phyloP scores from a whole-genome alignment of 176 grass and related monocot species.

The Miscanthus lutarioriparius region DNA sequence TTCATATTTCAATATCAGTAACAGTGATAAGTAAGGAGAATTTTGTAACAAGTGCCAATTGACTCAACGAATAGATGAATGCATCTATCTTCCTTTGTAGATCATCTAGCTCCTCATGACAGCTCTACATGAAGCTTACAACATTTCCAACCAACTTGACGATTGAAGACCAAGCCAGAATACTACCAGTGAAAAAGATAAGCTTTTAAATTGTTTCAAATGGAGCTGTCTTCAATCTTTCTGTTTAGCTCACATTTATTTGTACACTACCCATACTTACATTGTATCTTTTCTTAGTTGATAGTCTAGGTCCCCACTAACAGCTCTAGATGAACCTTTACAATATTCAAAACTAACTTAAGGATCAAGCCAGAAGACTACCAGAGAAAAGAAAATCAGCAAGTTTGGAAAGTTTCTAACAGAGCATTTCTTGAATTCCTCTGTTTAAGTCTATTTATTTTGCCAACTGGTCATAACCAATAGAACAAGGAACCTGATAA shows the following conservation, averaged over 20 bases:
- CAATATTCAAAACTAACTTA: not conserved
- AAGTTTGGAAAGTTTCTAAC: not conserved
- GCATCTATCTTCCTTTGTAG: not conserved
- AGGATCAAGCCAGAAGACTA: not conserved
- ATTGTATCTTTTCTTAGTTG: too few species aligned
- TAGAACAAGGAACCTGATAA: not conserved
- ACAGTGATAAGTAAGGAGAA: not conserved
- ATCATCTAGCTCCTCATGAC: not conserved
- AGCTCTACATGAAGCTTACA: not conserved
- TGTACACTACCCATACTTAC: not conserved
- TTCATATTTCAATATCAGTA: not conserved
- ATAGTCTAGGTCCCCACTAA: too few species aligned
- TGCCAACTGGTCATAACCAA: not conserved
- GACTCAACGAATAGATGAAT: not conserved
- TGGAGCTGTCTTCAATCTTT: not conserved
- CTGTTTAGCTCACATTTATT: not conserved
- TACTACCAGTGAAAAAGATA: not conserved
- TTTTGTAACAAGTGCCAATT: not conserved
- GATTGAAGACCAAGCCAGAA: not conserved
- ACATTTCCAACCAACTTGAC: not conserved
- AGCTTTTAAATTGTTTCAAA: not conserved
- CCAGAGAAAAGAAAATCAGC: not conserved
- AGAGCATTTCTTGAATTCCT: not conserved
- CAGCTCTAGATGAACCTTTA: not conserved
- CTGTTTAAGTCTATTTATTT: not conserved